Percentiles rank a stretch among this genome's conserved stretches.
These are phyloP conservation scores for Pyrenophora teres DNA, from an alignment of 2,329 filamentous ascomycete species.

Conservation along the genomic window DNA sequence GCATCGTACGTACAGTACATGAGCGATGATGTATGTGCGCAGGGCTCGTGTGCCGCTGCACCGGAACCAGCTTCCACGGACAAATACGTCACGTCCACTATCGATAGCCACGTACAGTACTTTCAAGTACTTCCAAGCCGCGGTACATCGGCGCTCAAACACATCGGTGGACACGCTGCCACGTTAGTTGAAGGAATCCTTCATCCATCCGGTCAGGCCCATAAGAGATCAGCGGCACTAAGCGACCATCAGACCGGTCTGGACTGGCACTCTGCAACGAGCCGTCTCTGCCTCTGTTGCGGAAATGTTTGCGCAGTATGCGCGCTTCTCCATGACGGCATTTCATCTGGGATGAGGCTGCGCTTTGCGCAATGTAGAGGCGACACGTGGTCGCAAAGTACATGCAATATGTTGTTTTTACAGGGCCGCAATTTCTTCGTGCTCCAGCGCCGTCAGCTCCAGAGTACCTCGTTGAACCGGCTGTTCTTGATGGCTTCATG, in stretches of 20 bases:
- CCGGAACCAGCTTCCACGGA: neutral
- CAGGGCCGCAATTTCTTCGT: neutral
- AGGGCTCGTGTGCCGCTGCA: neutral
- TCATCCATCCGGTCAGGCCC: slow-evolving; percentile 10
- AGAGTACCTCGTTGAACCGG: slow-evolving; percentile 17
- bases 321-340: slow-evolving; percentile 2
- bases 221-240: slow-evolving; percentile 13
- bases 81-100: neutral
- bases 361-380: neutral
- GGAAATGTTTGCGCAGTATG: slow-evolving; percentile 1
- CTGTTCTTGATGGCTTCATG: slow-evolving; percentile 32
- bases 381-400: slow-evolving; percentile 7
- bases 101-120: slow-evolving; percentile 2
- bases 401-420: slow-evolving; percentile 2
- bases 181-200: slow-evolving; percentile 7
- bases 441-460: slow-evolving; percentile 7
- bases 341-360: slow-evolving; percentile 15
- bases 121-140: slow-evolving; percentile 1
- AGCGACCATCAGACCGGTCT: slow-evolving; percentile 4
- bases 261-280: slow-evolving; percentile 1
- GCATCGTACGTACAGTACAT: too few species aligned
- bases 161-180: slow-evolving; percentile 3
- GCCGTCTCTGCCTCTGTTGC: neutral
- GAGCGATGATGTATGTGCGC: too few species aligned
- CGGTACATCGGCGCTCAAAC: slow-evolving; percentile 3